Conservation (phyloP, 495 filamentous ascomycete genomes). For the Bryoglossum gracile region DNA sequence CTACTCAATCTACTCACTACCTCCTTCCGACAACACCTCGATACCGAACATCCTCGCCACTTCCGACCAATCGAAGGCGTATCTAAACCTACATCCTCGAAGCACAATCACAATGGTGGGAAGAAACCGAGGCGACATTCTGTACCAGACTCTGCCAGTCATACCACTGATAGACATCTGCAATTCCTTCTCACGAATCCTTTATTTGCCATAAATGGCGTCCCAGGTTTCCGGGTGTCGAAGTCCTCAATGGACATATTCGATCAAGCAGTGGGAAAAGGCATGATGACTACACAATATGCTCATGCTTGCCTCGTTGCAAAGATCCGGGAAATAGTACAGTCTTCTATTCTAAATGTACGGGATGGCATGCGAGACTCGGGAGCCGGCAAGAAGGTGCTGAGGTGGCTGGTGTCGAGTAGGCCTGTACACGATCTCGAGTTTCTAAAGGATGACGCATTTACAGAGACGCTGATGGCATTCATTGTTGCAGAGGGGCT, state of each 20-base stretch:
- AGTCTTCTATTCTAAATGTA: slow-evolving; percentile 11
- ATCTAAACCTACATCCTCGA: slow-evolving; percentile 3
- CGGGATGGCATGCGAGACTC: slow-evolving; percentile 27
- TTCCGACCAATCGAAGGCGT: slow-evolving; percentile 27
- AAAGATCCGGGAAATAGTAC: slow-evolving; percentile 16
- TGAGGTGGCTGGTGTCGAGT: slow-evolving; percentile 35
- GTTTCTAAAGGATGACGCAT: slow-evolving; percentile 19
- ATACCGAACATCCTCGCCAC: slow-evolving; percentile 42
- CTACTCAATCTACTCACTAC: slow-evolving; percentile 56
- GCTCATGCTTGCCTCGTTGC: slow-evolving; percentile 16
- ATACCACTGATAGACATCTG: slow-evolving; percentile 43
- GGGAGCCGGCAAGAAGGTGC: slow-evolving; percentile 23
- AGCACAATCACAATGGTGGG: too few species aligned
- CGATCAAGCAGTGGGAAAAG: slow-evolving; percentile 25
- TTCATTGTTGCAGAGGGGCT: slow-evolving; percentile 33
- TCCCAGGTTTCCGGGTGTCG: neutral
- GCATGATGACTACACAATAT: slow-evolving; percentile 19
- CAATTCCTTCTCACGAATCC: slow-evolving; percentile 51
- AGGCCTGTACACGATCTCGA: slow-evolving; percentile 15
- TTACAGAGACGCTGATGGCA: slow-evolving; percentile 23
- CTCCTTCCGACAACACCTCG: slow-evolving; percentile 59
- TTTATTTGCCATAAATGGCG: slow-evolving; percentile 30
- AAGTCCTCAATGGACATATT: slow-evolving; percentile 30
- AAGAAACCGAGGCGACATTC: neutral
- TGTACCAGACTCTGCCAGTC: slow-evolving; percentile 2